Evolutionary conservation across 768 basidiomycete species (phyloP).

Genomic region (Trametes coccinea): DNA sequence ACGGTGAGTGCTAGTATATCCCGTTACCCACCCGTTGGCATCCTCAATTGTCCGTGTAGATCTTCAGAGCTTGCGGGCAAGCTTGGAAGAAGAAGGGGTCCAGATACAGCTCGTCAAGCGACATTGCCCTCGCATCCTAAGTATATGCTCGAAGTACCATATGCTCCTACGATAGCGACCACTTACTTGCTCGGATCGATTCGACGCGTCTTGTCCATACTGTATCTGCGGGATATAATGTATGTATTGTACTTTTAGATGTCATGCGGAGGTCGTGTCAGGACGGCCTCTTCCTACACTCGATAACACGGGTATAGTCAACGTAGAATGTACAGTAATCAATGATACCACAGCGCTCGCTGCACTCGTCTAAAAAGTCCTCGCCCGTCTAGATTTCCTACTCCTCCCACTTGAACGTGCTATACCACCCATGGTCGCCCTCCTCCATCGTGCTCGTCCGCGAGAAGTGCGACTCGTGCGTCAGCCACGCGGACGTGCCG

Average conservation of each 20-base stretch:
- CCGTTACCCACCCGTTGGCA: too few species aligned
- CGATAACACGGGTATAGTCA: too few species aligned
- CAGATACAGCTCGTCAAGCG: not conserved
- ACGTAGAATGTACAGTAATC: too few species aligned
- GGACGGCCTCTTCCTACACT: too few species aligned
- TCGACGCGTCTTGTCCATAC: too few species aligned
- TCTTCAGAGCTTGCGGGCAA: not conserved
- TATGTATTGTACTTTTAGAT: too few species aligned
- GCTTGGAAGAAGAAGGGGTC: not conserved
- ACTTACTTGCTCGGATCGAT: too few species aligned
- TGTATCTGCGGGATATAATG: too few species aligned
- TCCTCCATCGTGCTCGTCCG: conserved; percentile 26
- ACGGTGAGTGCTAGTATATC: not conserved
- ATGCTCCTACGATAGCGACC: not conserved
- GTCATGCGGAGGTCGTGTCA: too few species aligned
- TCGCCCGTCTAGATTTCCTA: not conserved
- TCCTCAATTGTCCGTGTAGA: not conserved
- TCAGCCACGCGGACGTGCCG: conserved; percentile 47
- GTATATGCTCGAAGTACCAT: conserved; percentile 9
- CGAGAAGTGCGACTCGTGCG: conserved; percentile 26
- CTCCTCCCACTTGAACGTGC: conserved; percentile 32
- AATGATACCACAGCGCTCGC: too few species aligned
- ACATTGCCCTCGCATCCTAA: not conserved
- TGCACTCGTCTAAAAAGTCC: too few species aligned
- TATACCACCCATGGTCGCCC: conserved; percentile 33